Evolutionary conservation across 2,329 filamentous ascomycete genomes (phyloP), one percentile per base, ranked within the genome.

Genomic region (Nemania serpens): DNA sequence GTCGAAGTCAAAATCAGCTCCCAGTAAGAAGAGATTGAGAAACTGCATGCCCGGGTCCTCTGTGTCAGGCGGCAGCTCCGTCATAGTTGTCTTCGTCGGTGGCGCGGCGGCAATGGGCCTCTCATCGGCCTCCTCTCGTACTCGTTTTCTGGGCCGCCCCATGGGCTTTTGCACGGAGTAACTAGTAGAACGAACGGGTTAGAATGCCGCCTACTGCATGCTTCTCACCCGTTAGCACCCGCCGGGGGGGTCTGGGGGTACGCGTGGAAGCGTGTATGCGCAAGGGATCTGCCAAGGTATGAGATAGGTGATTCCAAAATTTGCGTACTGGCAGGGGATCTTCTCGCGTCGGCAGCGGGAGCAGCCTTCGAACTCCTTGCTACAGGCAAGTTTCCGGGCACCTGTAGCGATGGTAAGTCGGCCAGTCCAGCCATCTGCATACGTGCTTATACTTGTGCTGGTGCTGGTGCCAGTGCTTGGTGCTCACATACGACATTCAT

Each of bases 91-190:
- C 63, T 74, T 73, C 10, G 43, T 58, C 9, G 65, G 55, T 7
- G 65, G 57, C 11, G 43, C 58, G 42, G 50, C 51, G 12, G 57
- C 53, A 39, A 12, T 13, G 9, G 54, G 51, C 5, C 41, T 50
- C 25, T 69, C 68, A 48, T 52, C 43, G 39, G 65, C 33, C 45
- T 70, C 69, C 10, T 74, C 71, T 55, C 74, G 73, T 39, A 75
- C 80, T 59, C 84, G 78, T 74, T 89, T 89, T 57, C 85, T 78
- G 20, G 87, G 87, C 43, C 87, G 79, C 3, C 87, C 87, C 86
- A 89, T 89, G 42, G 78, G 84, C 73, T 89, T 89, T 71, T 88
- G 87, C 12, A 80, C 77, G 7, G 86, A 88, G 74, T 88, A 89
- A 65, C 59, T 62, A 7, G 47, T 13, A 10, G 3, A 54, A 36